Percentiles rank a stretch among this genome's conserved stretches.
Evolutionary conservation across 208 protist genomes (phyloP).

Genomic region (Acanthamoeba castellanii): DNA sequence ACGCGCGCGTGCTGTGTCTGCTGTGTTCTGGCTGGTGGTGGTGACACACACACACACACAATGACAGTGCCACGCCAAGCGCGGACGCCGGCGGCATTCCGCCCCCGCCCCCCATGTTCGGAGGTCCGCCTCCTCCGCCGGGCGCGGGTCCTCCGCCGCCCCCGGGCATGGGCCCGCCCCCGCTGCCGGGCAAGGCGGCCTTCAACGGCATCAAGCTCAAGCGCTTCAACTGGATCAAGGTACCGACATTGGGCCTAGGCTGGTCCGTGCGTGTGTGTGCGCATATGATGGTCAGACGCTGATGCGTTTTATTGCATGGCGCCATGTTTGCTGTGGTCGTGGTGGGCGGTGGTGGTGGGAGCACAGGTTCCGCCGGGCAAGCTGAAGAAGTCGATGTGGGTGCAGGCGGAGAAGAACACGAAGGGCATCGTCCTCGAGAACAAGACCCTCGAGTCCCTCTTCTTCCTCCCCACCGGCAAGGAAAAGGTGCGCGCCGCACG

Average conservation of each 20-base stretch:
- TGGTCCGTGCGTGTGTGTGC: neutral
- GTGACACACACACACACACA: neutral
- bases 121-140: constrained; percentile 36
- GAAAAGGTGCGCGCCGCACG: too few species aligned
- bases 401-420: constrained; percentile 44
- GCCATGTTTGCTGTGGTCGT: too few species aligned
- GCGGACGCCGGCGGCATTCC: neutral
- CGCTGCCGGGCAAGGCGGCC: constrained; percentile 11
- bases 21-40: too few species aligned
- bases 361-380: constrained; percentile 44
- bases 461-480: constrained; percentile 14
- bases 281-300: too few species aligned
- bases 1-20: too few species aligned
- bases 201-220: constrained; percentile 67
- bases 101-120: constrained; percentile 9
- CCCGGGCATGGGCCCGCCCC: constrained; percentile 8
- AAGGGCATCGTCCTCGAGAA: constrained; percentile 66
- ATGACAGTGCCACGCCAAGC: neutral
- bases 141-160: constrained; percentile 32
- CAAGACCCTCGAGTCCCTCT: constrained; percentile 54
- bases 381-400: constrained; percentile 71
- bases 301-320: too few species aligned
- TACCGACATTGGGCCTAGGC: too few species aligned
- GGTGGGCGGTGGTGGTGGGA: too few species aligned
- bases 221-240: constrained; percentile 62